These are phyloP conservation scores for Annulohypoxylon moriforme DNA, from an alignment of 495 filamentous ascomycete genomes.

Conservation along the genomic window DNA sequence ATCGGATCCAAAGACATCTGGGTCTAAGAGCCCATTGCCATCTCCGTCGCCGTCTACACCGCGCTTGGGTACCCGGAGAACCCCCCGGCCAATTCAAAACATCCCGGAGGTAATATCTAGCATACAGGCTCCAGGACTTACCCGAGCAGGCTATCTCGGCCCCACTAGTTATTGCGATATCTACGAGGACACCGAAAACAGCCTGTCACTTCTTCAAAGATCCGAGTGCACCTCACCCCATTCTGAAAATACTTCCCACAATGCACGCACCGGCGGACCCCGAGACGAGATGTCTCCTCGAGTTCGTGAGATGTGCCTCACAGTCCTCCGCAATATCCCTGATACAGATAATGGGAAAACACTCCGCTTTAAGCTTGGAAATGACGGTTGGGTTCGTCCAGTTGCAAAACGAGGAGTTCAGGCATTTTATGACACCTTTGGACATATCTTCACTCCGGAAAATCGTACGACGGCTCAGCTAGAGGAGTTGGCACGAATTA, in stretches of 20 bases:
- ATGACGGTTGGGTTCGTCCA: constrained; percentile 41
- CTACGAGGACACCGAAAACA: constrained; percentile 54
- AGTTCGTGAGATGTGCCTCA: constrained; percentile 53
- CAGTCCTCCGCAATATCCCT: constrained; percentile 58
- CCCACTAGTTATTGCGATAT: constrained; percentile 64
- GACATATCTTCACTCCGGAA: constrained; percentile 26
- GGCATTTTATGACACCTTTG: constrained; percentile 37
- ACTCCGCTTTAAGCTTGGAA: constrained; percentile 43
- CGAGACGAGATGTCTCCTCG: constrained; percentile 15
- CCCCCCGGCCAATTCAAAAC: constrained; percentile 3
- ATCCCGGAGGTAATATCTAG: constrained; percentile 25
- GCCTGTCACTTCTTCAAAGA: constrained; percentile 38
- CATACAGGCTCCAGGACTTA: constrained; percentile 54
- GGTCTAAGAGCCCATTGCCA: constrained; percentile 27
- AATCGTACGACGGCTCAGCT: constrained; percentile 24
- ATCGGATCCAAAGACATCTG: constrained; percentile 14
- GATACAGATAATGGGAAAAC: constrained; percentile 46
- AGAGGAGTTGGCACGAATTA: constrained; percentile 35
- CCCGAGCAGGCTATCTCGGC: constrained; percentile 60
- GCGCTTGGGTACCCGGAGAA: neutral
- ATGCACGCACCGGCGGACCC: neutral
- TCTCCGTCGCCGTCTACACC: constrained; percentile 16
- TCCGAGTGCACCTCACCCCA: constrained; percentile 35
- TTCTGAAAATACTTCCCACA: constrained; percentile 46
- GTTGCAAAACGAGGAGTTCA: constrained; percentile 19